Percentiles rank a stretch among this genome's conserved stretches.
Evolutionary conservation across 1,284 basidiomycete genomes (phyloP).

Genomic region (Apiotrichum veenhuisii): DNA sequence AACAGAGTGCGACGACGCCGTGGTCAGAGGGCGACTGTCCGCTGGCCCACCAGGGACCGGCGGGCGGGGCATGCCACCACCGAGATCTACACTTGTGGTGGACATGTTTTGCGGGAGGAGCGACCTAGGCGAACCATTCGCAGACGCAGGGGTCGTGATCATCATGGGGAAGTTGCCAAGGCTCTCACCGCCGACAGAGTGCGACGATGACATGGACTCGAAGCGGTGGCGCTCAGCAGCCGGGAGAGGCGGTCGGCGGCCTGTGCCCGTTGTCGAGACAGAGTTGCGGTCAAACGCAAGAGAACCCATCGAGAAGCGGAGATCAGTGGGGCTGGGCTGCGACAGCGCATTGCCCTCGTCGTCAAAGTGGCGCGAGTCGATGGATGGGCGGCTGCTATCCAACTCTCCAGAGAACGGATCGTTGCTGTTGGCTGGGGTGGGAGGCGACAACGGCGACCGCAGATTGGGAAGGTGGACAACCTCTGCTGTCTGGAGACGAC

Average conservation of each 20-base stretch:
- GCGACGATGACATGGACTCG: constrained; percentile 28
- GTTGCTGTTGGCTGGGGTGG: not conserved
- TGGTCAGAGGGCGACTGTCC: constrained; percentile 14
- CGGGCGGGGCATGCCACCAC: not conserved
- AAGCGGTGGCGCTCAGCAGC: constrained; percentile 13
- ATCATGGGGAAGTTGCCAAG: constrained; percentile 46
- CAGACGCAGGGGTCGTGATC: constrained; percentile 25
- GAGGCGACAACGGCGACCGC: not conserved
- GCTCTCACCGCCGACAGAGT: constrained; percentile 39
- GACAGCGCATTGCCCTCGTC: constrained; percentile 22
- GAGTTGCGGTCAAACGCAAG: constrained; percentile 38
- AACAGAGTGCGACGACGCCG: constrained; percentile 23
- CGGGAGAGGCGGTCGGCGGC: constrained; percentile 12
- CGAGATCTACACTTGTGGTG: constrained; percentile 6
- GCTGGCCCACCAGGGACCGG: constrained; percentile 2
- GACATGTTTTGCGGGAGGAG: constrained; percentile 10
- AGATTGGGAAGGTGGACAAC: constrained; percentile 41
- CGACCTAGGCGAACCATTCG: not conserved
- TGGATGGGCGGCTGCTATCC: constrained; percentile 9
- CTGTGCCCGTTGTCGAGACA: constrained; percentile 39
- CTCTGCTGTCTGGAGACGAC: constrained; percentile 47
- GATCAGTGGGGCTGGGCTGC: constrained; percentile 29
- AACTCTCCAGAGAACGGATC: constrained; percentile 19
- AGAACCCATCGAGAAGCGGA: constrained; percentile 49
- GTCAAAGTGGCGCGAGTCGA: constrained; percentile 22